Base-by-base conservation (phyloP, 2,329 filamentous ascomycete species). In the Neonectria sp. region DNA sequence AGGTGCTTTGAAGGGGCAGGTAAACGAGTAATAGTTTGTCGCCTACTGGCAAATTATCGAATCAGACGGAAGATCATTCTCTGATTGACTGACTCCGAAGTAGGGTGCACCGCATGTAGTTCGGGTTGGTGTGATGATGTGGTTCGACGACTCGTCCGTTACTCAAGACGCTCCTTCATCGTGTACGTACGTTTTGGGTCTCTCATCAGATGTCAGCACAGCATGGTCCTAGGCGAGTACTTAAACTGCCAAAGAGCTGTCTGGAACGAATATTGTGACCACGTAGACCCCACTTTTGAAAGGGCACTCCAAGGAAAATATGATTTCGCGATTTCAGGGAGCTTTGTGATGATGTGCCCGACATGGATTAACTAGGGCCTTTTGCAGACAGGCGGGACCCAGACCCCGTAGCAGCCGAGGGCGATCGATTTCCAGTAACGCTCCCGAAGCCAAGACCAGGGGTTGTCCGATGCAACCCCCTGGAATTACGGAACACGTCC, bases 401-500 rank as follows among this genome's bases (percentile, higher is more conserved):
- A 21, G 40, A 43, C 40, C n/a, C 40, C 3, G 7, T 37, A 37
- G 13, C 35, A 37, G 35, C 35, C 13, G 17, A 21, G 40, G 40
- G 40, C 8, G n/a, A 9, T 43, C n/a, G 40, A 21, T 43, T 43
- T 43, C 40, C 8, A 21, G 40, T 21, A 43, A n/a, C n/a, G 8
- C n/a, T 43, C n/a, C 40, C 17, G n/a, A 43, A 21, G 40, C 40
- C 7, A 21, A 6, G n/a, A 45, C n/a, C n/a, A 43, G 40, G 40
- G n/a, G 17, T 4, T 45, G 11, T 24, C 40, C 40, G 40, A 45
- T 45, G 40, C 7, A 52, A 52, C 27, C 48, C 27, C 48, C 48
- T 52, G 15, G 29, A 52, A 52, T 52, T 52, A 52, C 48, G 48
- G 48, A 31, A 11, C 13, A 6, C 27, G 17, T 52, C 48, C 48